A percentile compares a stretch with the other conserved stretches of the same genome.
Conservation (phyloP, 2,329 filamentous ascomycete genomes). For the Delphinella strobiligena region DNA sequence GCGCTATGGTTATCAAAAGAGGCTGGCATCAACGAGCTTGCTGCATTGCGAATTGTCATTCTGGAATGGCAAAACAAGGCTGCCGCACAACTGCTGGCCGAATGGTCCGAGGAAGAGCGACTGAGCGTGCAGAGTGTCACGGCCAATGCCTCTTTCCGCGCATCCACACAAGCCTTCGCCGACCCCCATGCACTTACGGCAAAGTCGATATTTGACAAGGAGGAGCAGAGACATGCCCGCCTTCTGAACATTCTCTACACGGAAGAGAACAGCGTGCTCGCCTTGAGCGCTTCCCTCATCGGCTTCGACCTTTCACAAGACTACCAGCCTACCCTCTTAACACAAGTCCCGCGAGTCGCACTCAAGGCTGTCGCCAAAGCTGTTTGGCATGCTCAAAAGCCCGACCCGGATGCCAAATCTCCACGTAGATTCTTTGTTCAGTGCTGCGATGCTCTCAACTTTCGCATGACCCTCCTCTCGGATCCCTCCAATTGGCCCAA, state of each 20-base stretch:
- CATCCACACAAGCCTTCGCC: conserved; percentile 1
- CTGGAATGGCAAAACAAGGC: conserved; percentile 75
- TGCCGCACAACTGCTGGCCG: conserved; percentile 55
- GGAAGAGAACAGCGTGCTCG: conserved; percentile 4
- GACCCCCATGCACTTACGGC: background rate
- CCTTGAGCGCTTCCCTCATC: conserved; percentile 2
- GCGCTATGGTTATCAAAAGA: conserved; percentile 74
- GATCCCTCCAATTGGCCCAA: conserved; percentile 35
- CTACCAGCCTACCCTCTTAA: conserved; percentile 1
- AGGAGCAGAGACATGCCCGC: conserved; percentile 5
- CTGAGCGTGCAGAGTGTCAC: conserved; percentile 64
- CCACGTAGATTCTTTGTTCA: conserved; percentile 11
- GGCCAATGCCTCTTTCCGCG: conserved; percentile 43
- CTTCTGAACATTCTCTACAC: conserved; percentile 1
- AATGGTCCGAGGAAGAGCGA: conserved; percentile 66
- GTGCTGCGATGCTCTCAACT: conserved; percentile 15
- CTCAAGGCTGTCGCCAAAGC: background rate
- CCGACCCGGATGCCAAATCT: conserved; percentile 26
- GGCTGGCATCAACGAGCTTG: conserved; percentile 65
- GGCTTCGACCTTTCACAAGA: conserved; percentile 4
- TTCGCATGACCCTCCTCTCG: conserved; percentile 23
- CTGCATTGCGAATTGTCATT: conserved; percentile 66
- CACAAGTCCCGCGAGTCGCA: background rate
- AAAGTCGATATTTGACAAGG: conserved; percentile 2
- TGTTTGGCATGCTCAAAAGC: conserved; percentile 3